phyloP scores from a whole-genome alignment of 2,329 filamentous ascomycete genomes.

The Trichophyton schoenleinii region DNA sequence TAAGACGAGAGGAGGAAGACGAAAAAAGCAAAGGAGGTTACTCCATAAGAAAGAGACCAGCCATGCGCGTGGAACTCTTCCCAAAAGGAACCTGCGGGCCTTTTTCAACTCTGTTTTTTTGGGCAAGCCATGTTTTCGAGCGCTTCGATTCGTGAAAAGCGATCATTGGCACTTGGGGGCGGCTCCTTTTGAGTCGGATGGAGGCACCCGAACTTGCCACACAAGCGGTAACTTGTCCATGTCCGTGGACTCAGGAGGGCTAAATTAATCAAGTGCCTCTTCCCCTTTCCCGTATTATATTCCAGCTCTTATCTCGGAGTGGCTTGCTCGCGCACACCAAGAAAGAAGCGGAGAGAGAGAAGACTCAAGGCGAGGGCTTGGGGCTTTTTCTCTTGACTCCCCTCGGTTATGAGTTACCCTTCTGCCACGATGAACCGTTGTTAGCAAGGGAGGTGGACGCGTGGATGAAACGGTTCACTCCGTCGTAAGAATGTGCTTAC shows the following conservation, averaged over 20 bases:
- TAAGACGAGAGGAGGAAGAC: not conserved
- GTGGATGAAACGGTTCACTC: slow-evolving; percentile 1
- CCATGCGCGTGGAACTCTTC: slow-evolving; percentile 5
- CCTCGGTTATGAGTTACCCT: not conserved
- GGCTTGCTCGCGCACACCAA: not conserved
- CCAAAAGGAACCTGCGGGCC: slow-evolving; percentile 4
- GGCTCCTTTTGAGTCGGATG: slow-evolving; percentile 4
- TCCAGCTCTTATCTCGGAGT: not conserved
- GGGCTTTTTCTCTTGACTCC: not conserved
- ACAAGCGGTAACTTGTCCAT: slow-evolving; percentile 1
- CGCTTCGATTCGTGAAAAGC: not conserved
- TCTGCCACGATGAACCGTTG: not conserved
- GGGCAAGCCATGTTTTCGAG: not conserved
- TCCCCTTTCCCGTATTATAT: not conserved
- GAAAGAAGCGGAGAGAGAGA: not conserved
- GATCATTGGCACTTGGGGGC: slow-evolving; percentile 2
- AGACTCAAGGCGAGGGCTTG: not conserved
- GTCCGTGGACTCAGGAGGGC: not conserved
- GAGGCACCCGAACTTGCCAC: slow-evolving; percentile 1
- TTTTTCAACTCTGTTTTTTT: slow-evolving; percentile 2
- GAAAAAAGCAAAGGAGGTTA: not conserved
- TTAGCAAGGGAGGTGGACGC: not conserved
- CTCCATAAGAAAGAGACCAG: not conserved
- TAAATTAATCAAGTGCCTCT: not conserved
- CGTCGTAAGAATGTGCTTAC: not conserved